These are phyloP conservation scores for Rhazya stricta DNA, from an alignment of 257 asterid genomes.

Conservation along the genomic window DNA sequence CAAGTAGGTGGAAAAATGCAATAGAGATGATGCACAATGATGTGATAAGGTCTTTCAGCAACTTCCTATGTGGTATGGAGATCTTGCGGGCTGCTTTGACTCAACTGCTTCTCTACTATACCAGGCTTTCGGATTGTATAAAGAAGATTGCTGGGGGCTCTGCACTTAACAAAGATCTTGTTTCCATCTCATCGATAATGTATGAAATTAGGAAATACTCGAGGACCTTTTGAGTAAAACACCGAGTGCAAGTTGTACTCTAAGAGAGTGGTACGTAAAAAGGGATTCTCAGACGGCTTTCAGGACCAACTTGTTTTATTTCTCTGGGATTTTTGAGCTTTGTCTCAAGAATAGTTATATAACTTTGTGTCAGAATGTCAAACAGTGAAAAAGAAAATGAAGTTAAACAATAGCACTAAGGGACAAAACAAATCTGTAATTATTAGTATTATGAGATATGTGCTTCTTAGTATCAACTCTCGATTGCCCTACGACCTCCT, in stretches of 20 bases:
- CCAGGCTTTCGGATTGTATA: conserved; percentile 87
- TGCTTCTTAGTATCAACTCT: no score
- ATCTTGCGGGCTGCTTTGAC: conserved; percentile 92
- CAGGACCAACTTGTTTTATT: neutral
- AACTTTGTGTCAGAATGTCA: no score
- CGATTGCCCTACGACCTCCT: no score
- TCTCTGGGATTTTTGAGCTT: neutral
- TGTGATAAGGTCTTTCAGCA: conserved; percentile 86
- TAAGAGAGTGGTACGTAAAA: neutral
- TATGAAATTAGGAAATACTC: conserved; percentile 89
- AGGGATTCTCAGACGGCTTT: neutral
- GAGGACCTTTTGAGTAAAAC: conserved; percentile 49
- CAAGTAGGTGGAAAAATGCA: conserved; percentile 88
- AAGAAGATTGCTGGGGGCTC: conserved; percentile 79
- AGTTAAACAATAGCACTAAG: no score
- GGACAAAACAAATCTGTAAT: no score
- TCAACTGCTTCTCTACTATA: conserved; percentile 83
- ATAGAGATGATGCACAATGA: conserved; percentile 97
- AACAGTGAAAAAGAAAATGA: no score
- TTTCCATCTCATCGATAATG: conserved; percentile 87
- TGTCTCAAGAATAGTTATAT: no score
- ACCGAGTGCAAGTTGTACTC: no score
- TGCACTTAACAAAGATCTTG: conserved; percentile 86
- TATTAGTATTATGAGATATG: no score
- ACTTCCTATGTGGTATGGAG: conserved; percentile 94